These are phyloP conservation scores for Nadsonia fulvescens DNA, from an alignment of 805 yeast genomes.

Conservation along the genomic window DNA sequence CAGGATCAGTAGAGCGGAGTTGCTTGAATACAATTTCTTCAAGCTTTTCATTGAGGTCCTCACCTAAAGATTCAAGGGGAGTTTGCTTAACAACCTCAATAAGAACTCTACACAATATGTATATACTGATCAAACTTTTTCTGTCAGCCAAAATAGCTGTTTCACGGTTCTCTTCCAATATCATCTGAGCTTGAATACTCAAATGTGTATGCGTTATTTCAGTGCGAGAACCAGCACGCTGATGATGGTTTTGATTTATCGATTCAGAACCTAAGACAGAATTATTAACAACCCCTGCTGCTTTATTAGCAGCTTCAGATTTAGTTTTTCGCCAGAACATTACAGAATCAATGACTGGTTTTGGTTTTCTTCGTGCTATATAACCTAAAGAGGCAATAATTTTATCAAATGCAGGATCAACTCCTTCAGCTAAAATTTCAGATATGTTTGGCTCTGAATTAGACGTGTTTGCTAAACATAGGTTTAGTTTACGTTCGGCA, in stretches of 20 bases:
- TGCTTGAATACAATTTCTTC: slow-evolving; percentile 92
- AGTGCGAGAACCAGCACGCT: slow-evolving; percentile 3
- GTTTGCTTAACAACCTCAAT: slow-evolving; percentile 86
- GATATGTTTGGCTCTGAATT: slow-evolving; percentile 64
- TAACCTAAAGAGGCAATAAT: slow-evolving; percentile 76
- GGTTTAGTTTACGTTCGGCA: slow-evolving; percentile 71
- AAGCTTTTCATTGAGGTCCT: slow-evolving; percentile 60
- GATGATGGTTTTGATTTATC: slow-evolving; percentile 1
- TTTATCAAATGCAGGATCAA: slow-evolving; percentile 71
- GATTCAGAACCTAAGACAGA: slow-evolving; percentile 21
- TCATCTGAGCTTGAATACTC: too few species aligned
- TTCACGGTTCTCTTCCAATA: slow-evolving; percentile 16
- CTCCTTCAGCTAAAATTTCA: slow-evolving; percentile 66
- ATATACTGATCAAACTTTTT: slow-evolving; percentile 72
- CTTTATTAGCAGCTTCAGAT: slow-evolving; percentile 62
- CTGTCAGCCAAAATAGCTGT: slow-evolving; percentile 72
- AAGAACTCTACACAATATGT: slow-evolving; percentile 74
- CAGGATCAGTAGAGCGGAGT: slow-evolving; percentile 72
- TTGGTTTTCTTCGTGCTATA: slow-evolving; percentile 77
- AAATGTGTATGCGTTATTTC: too few species aligned
- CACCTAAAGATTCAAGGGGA: slow-evolving; percentile 53
- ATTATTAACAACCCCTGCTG: slow-evolving; percentile 34
- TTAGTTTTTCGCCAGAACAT: slow-evolving; percentile 97
- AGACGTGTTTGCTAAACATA: slow-evolving; percentile 47
- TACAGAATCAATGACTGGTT: slow-evolving; percentile 90